A percentile compares a stretch with the other conserved stretches of the same genome.
phyloP scores from a whole-genome alignment of 129 eudicot species.

The Apium graveolens region DNA sequence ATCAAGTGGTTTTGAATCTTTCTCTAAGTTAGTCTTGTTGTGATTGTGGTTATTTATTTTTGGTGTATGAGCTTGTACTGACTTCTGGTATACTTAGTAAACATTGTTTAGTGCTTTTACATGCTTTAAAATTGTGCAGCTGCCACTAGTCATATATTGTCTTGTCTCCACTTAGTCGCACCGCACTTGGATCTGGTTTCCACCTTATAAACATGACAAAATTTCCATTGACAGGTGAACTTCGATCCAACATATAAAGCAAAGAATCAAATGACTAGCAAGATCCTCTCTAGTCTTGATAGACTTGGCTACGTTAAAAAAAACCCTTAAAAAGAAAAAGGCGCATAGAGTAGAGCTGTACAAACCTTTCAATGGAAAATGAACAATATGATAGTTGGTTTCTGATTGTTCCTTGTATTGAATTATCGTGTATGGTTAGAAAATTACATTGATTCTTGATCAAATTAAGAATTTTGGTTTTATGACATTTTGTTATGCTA shows the following conservation, averaged over 20 bases:
- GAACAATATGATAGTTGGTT: neutral
- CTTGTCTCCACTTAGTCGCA: too few relatives aligned
- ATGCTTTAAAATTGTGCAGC: too few relatives aligned
- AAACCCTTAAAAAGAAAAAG: neutral
- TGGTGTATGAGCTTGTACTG: too few relatives aligned
- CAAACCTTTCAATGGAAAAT: neutral
- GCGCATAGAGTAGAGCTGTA: neutral
- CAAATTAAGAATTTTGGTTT: neutral
- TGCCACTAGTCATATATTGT: too few relatives aligned
- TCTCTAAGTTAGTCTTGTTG: too few relatives aligned
- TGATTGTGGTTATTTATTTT: too few relatives aligned
- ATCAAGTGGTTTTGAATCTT: too few relatives aligned
- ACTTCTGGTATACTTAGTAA: too few relatives aligned
- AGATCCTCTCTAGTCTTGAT: neutral
- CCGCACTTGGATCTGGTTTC: too few relatives aligned
- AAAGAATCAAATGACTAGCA: neutral
- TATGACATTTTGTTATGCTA: constrained; percentile 13
- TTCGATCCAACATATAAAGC: neutral
- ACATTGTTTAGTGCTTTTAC: too few relatives aligned
- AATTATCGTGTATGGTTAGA: neutral
- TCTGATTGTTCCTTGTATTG: neutral
- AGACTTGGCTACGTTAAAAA: neutral
- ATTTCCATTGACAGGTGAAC: neutral
- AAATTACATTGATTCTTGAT: neutral
- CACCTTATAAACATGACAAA: too few relatives aligned